These are phyloP conservation scores for Metschnikowia arizonensis DNA, from an alignment of 805 yeast genomes.

Conservation along the genomic window DNA sequence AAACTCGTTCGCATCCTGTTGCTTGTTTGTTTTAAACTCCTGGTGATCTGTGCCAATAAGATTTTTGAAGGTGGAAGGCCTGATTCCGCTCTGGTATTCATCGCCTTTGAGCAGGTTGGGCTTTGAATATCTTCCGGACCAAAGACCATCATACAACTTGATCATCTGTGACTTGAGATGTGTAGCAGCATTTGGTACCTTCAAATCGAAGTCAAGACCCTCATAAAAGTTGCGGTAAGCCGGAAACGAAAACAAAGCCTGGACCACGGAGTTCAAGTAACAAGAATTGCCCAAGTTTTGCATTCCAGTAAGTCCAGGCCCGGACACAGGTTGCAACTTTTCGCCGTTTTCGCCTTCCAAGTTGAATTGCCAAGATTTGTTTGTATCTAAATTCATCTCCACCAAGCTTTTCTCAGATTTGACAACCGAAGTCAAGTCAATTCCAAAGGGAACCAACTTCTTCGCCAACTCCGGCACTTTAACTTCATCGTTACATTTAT, in stretches of 20 bases:
- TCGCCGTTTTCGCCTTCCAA: constrained; percentile 71
- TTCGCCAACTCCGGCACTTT: constrained; percentile 56
- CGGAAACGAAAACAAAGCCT: constrained; percentile 53
- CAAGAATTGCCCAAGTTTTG: constrained; percentile 92
- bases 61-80: constrained; percentile 71
- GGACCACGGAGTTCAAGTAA: constrained; percentile 78
- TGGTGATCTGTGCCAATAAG: constrained; percentile 72
- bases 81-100: constrained; percentile 69
- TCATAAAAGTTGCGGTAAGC: constrained; percentile 39
- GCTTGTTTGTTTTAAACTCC: constrained; percentile 83
- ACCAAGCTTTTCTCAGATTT: constrained; percentile 86
- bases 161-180: constrained; percentile 72
- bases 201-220: constrained; percentile 26
- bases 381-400: constrained; percentile 90
- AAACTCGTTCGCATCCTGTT: constrained; percentile 95
- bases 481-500: constrained; percentile 84
- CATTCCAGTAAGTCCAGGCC: constrained; percentile 77
- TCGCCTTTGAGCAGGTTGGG: constrained; percentile 45
- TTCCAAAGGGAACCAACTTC: constrained; percentile 57
- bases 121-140: constrained; percentile 66
- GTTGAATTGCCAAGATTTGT: constrained; percentile 87
- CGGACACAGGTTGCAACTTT: constrained; percentile 60
- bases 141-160: constrained; percentile 76
- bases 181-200: constrained; percentile 48
- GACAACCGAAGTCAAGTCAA: constrained; percentile 49